Evolutionary conservation across 164 flowering plant genomes (phyloP).

Genomic region (Nelumbo lutea): DNA sequence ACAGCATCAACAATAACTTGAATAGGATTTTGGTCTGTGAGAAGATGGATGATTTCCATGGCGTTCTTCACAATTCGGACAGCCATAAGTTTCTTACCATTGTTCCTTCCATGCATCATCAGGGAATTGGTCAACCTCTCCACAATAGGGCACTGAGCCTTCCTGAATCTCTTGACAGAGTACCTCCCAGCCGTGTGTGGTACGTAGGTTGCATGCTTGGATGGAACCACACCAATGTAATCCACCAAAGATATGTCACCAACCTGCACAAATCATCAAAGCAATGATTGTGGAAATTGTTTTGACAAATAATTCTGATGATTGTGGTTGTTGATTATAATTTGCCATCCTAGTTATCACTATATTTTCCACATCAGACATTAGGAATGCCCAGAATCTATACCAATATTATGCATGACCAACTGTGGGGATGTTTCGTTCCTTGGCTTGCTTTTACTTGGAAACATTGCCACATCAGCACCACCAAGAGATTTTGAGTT

Average conservation of each 20-base stretch:
- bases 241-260: constrained; percentile 26
- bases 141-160: constrained; percentile 33
- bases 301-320: neutral
- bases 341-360: too few relatives aligned
- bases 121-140: constrained; percentile 35
- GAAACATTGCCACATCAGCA: too few relatives aligned
- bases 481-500: too few relatives aligned
- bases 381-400: too few relatives aligned
- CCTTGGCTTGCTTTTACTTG: too few relatives aligned
- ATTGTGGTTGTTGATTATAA: neutral
- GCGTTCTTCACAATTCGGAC: constrained; percentile 33
- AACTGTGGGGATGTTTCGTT: too few relatives aligned
- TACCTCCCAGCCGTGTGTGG: constrained; percentile 34
- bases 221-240: constrained; percentile 19
- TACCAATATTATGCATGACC: too few relatives aligned
- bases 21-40: constrained; percentile 32
- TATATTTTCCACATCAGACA: too few relatives aligned
- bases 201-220: constrained; percentile 28
- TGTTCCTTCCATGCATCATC: constrained; percentile 39
- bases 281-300: neutral
- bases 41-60: constrained; percentile 35
- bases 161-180: constrained; percentile 29
- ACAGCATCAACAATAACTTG: constrained; percentile 38
- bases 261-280: constrained; percentile 13
- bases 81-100: constrained; percentile 36